These are phyloP conservation scores for Fusarium sp. DNA, from an alignment of 2,329 filamentous ascomycete species.

Conservation along the genomic window DNA sequence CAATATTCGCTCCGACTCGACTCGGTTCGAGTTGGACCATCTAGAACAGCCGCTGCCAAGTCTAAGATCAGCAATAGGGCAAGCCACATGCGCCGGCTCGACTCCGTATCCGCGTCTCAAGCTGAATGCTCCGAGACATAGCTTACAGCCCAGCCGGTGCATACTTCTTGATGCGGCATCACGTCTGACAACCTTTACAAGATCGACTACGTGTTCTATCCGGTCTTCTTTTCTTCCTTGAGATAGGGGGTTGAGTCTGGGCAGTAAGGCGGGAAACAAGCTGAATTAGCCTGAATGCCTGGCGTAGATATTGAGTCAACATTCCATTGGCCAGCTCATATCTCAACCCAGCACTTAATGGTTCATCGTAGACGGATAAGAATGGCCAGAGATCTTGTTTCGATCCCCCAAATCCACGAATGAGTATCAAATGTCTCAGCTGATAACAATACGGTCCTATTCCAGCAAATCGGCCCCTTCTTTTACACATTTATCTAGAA, in stretches of 20 bases:
- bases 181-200: constrained; percentile 16
- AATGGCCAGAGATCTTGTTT: constrained; percentile 1
- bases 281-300: constrained; percentile 5
- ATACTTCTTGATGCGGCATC: constrained; percentile 20
- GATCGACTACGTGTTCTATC: constrained; percentile 9
- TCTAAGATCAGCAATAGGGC: constrained; percentile 30
- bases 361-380: constrained; percentile 5
- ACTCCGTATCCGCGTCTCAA: constrained; percentile 19
- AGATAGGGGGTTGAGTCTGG: constrained; percentile 7
- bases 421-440: constrained; percentile 1
- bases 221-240: constrained; percentile 25
- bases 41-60: constrained; percentile 29
- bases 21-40: constrained; percentile 2
- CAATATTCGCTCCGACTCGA: not conserved
- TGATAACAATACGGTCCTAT: constrained; percentile 4
- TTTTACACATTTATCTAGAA: no score
- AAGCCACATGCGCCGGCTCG: constrained; percentile 25
- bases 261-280: constrained; percentile 3
- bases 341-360: constrained; percentile 16
- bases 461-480: not conserved
- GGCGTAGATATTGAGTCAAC: not conserved
- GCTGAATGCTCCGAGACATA: constrained; percentile 29
- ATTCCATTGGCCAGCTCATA: constrained; percentile 7
- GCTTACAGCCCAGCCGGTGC: constrained; percentile 9
- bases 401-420: not conserved